phyloP scores from a whole-genome alignment of 306 rosid genomes.

The Fragaria iinumae region DNA sequence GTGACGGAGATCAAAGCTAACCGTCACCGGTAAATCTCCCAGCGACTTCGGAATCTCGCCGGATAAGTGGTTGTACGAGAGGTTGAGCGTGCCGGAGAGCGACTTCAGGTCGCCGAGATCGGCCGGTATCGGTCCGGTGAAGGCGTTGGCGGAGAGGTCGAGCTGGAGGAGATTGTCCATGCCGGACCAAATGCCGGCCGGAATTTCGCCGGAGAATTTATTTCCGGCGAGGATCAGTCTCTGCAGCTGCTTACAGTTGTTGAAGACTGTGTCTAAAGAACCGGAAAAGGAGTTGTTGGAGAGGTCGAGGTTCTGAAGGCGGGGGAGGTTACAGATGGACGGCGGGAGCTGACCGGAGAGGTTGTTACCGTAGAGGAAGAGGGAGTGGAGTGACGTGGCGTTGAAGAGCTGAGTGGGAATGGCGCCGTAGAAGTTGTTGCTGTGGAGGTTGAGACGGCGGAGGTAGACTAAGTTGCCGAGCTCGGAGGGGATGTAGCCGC shows the following conservation, averaged over 20 bases:
- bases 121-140: conserved; percentile 64
- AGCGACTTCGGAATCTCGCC: conserved; percentile 69
- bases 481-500: conserved; percentile 91
- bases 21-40: conserved; percentile 68
- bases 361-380: conserved; percentile 81
- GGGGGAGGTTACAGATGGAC: conserved; percentile 59
- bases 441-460: conserved; percentile 84
- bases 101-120: conserved; percentile 55
- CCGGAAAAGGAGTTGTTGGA: conserved; percentile 80
- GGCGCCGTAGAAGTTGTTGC: conserved; percentile 65
- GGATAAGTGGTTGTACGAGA: conserved; percentile 75
- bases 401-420: conserved; percentile 83
- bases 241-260: conserved; percentile 66
- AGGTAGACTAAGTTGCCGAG: conserved; percentile 70
- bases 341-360: conserved; percentile 79
- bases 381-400: conserved; percentile 76
- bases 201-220: conserved; percentile 58
- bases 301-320: conserved; percentile 85
- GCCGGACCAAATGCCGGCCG: conserved; percentile 58
- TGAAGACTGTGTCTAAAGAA: conserved; percentile 37
- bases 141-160: conserved; percentile 69
- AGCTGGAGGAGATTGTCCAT: conserved; percentile 53
- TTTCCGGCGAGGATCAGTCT: conserved; percentile 66
- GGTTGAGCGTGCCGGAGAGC: conserved; percentile 82
- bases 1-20: conserved; percentile 76